Evolutionary conservation across 2,329 filamentous ascomycete species (phyloP).

Genomic region (Thermothelomyces thermophilus): DNA sequence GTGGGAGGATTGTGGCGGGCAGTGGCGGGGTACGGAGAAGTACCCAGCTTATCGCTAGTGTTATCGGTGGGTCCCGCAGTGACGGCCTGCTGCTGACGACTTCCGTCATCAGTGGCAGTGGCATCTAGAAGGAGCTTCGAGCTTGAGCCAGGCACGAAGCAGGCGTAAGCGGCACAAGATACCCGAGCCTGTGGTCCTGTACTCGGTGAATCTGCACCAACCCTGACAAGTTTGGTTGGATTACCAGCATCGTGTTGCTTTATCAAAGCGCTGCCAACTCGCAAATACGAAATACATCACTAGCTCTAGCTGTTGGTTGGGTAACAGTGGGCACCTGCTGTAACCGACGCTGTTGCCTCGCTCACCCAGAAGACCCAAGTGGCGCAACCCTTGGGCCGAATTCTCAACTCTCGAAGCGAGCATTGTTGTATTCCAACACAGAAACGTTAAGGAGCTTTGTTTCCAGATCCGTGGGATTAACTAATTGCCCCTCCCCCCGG

Average conservation of each 20-base stretch:
- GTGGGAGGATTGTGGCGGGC: neutral
- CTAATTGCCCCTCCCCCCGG: too few relatives aligned
- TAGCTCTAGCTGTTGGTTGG: neutral
- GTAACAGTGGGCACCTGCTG: neutral
- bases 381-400: neutral
- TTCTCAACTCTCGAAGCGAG: neutral
- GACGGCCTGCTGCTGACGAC: neutral
- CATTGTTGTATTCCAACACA: neutral
- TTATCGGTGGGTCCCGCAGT: neutral
- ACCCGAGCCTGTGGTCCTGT: too few relatives aligned
- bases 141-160: too few relatives aligned
- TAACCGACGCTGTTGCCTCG: conserved; percentile 6
- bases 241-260: too few relatives aligned
- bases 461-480: neutral
- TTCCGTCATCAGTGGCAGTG: neutral
- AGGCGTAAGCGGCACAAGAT: too few relatives aligned
- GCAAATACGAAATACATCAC: too few relatives aligned
- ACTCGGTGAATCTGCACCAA: too few relatives aligned
- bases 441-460: neutral
- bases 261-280: too few relatives aligned
- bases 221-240: too few relatives aligned
- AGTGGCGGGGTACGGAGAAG: neutral
- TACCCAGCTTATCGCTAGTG: neutral
- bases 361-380: neutral
- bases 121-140: too few relatives aligned